These are phyloP conservation scores for Fraxinus velutina DNA, from an alignment of 305 asterid genomes.

Conservation along the genomic window DNA sequence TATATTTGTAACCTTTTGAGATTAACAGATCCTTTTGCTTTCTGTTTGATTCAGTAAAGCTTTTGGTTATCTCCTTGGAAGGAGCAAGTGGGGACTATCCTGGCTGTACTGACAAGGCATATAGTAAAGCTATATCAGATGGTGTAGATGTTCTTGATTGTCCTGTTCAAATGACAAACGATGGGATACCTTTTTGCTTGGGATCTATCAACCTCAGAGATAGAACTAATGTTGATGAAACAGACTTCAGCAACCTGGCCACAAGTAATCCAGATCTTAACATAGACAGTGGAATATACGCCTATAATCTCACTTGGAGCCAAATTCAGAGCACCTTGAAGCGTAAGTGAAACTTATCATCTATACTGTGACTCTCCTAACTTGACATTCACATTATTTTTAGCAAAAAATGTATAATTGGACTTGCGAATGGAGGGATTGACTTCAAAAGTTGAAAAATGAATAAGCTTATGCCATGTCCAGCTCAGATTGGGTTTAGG, in stretches of 20 bases:
- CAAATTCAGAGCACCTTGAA: conserved; percentile 53
- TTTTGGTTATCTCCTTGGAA: conserved; percentile 62
- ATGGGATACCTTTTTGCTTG: conserved; percentile 72
- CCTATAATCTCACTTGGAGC: conserved; percentile 68
- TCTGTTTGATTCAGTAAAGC: conserved; percentile 37
- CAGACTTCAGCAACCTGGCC: conserved; percentile 35
- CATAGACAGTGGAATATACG: conserved; percentile 42
- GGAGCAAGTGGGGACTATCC: conserved; percentile 90
- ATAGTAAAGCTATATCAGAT: conserved; percentile 61
- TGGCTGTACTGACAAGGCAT: conserved; percentile 77
- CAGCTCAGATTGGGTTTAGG: neutral
- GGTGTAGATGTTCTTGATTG: conserved; percentile 82
- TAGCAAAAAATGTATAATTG: neutral
- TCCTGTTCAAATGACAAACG: conserved; percentile 76
- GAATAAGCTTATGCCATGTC: neutral
- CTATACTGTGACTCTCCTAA: neutral
- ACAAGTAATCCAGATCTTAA: conserved; percentile 49
- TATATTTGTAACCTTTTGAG: neutral
- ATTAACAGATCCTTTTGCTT: conserved; percentile 5
- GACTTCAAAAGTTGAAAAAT: neutral
- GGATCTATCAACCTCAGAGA: conserved; percentile 77
- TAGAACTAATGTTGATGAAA: conserved; percentile 48
- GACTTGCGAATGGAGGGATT: neutral
- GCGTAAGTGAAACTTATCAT: conserved; percentile 48
- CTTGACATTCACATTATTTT: neutral